Conservation (phyloP, 2,329 filamentous ascomycete species). For the Alternaria viburni region DNA sequence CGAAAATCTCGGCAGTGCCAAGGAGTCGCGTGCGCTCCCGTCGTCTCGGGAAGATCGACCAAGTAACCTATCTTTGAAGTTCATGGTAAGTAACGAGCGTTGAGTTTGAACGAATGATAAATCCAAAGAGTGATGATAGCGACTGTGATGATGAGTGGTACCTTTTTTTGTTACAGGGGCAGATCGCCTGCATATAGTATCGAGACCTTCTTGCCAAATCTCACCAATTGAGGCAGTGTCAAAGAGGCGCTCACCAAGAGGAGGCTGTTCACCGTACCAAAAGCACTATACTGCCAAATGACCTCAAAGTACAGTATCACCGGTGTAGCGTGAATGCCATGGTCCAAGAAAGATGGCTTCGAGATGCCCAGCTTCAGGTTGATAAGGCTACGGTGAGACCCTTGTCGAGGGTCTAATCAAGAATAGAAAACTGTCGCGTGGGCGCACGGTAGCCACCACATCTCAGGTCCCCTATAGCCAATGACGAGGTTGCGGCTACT, state of each 20-base stretch:
- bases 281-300: neutral
- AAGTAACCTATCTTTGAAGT: constrained; percentile 18
- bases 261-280: constrained; percentile 10
- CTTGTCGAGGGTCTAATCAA: neutral
- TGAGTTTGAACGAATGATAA: neutral
- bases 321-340: neutral
- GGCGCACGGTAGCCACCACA: neutral
- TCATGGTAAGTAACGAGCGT: constrained; percentile 15
- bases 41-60: constrained; percentile 10
- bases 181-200: neutral
- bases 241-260: neutral
- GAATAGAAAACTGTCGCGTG: constrained; percentile 28
- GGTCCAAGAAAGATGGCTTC: neutral
- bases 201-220: neutral
- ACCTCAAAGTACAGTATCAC: neutral
- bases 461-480: neutral
- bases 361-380: neutral
- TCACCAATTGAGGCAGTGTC: constrained; percentile 21
- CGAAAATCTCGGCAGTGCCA: constrained; percentile 23
- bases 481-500: constrained; percentile 3
- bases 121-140: neutral
- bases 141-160: neutral
- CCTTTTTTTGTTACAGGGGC: neutral
- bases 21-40: constrained; percentile 2
- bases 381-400: neutral